Evolutionary conservation across 495 filamentous ascomycete species (phyloP).

Genomic region (Pseudotulostoma volvatum): DNA sequence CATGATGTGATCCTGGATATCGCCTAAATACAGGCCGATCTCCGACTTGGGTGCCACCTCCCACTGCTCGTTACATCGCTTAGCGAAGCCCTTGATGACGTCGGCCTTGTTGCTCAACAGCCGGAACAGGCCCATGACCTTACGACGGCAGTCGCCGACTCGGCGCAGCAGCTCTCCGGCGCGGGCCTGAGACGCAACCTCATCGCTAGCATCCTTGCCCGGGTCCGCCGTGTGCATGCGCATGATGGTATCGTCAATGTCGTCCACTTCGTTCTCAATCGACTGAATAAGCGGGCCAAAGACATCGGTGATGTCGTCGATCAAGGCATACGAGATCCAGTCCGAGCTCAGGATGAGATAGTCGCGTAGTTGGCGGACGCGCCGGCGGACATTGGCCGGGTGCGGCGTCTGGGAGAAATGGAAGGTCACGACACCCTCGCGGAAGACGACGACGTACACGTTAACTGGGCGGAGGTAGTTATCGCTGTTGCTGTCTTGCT

Average conservation of each 20-base stretch:
- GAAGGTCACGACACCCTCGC: slow-evolving; percentile 87
- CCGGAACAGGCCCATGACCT: slow-evolving; percentile 86
- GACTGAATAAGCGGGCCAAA: slow-evolving; percentile 80
- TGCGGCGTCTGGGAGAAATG: slow-evolving; percentile 89
- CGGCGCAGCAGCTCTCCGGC: slow-evolving; percentile 71
- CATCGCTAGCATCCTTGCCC: neutral
- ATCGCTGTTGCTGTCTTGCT: slow-evolving; percentile 75
- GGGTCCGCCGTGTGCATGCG: slow-evolving; percentile 46
- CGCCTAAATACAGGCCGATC: slow-evolving; percentile 88
- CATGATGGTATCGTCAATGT: slow-evolving; percentile 73
- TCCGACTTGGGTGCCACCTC: slow-evolving; percentile 87
- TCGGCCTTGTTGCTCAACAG: slow-evolving; percentile 94
- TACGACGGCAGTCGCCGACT: slow-evolving; percentile 87
- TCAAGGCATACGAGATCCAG: slow-evolving; percentile 96
- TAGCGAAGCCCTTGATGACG: slow-evolving; percentile 98
- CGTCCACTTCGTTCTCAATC: slow-evolving; percentile 79
- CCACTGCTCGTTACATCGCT: slow-evolving; percentile 96
- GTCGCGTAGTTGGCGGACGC: slow-evolving; percentile 85
- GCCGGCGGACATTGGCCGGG: slow-evolving; percentile 82
- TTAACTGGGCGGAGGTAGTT: slow-evolving; percentile 90
- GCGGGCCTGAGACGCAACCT: slow-evolving; percentile 29
- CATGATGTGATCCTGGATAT: slow-evolving; percentile 97
- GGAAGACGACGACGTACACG: slow-evolving; percentile 94
- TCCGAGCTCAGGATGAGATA: slow-evolving; percentile 85
- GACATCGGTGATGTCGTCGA: slow-evolving; percentile 94